Base-by-base conservation (phyloP, 2,329 filamentous ascomycete species). In the Chaetomium globosum region DNA sequence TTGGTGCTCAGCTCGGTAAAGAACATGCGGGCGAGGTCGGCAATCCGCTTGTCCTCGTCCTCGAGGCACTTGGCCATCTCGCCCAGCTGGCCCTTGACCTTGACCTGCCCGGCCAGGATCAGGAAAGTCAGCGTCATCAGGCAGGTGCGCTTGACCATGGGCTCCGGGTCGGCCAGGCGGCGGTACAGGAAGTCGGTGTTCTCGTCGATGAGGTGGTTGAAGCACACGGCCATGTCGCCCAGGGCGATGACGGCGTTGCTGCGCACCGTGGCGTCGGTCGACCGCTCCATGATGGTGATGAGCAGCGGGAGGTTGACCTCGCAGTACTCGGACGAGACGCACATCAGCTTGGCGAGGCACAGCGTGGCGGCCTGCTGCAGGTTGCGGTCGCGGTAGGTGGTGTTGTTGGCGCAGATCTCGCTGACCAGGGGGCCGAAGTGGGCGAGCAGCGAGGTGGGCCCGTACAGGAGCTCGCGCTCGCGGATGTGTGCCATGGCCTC, bases 51-150 rank as follows among this genome's bases (percentile, higher is more conserved):
- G 75, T 99, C 96, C n/a, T 89, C 87, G 74, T 99, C 95, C 78
- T 99, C 95, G 33, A 99, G 85, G 71, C 95, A 99, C 80, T 99
- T 99, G 64, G 95, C 95, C 95, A 99, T 99, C 80, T 98, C 94
- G 57, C 95, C 95, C 12, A 99, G 82, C 78, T 99, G 95, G 30
- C 95, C 95, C 82, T 99, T 99, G 77, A 99, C 95, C 83, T 99
- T 99, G 80, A 99, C 94, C 78, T 99, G 95, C 30, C 96, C 95
- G 0, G 95, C 95, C 53, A 99, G 80, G 72, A 99, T 99, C 64
- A 99, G 80, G 83, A 99, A 99, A 0, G 96, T 99, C 71, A 99
- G 80, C 0, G 96, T 99, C 95, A 98, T 99, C 26, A 99, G 84
- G 77, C 95, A 99, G 0, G 96, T 99, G 12, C 95, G 88, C 82